Evolutionary conservation across 2,329 filamentous ascomycete species (phyloP).

Genomic region (Fusarium austroafricanum): DNA sequence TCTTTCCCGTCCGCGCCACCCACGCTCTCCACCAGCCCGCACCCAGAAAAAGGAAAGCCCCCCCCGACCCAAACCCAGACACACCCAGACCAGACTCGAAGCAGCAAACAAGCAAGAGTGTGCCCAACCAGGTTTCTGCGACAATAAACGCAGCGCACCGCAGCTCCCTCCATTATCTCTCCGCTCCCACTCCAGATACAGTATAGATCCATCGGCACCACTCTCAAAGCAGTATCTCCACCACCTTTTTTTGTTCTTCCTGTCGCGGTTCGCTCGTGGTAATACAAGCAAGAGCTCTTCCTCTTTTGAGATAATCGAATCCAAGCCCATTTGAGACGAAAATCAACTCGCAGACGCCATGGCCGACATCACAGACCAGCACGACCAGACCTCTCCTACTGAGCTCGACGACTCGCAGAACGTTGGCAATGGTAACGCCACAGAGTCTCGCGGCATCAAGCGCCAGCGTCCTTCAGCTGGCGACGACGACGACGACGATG

Average conservation of each 20-base stretch:
- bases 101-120: slow-evolving; percentile 50
- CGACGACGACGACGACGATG: slow-evolving; percentile 97
- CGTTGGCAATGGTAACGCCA: slow-evolving; percentile 78
- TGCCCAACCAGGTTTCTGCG: slow-evolving; percentile 67
- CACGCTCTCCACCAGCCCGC: slow-evolving; percentile 43
- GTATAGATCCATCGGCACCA: slow-evolving; percentile 74
- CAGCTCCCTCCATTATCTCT: slow-evolving; percentile 56
- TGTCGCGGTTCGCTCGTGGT: slow-evolving; percentile 49
- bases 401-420: slow-evolving; percentile 79
- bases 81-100: slow-evolving; percentile 53
- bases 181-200: slow-evolving; percentile 70
- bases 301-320: slow-evolving; percentile 42
- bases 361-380: slow-evolving; percentile 84
- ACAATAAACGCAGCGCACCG: slow-evolving; percentile 60
- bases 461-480: slow-evolving; percentile 83
- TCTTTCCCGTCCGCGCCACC: slow-evolving; percentile 53
- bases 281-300: slow-evolving; percentile 50
- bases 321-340: slow-evolving; percentile 41
- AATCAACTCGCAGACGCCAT: slow-evolving; percentile 57
- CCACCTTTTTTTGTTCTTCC: slow-evolving; percentile 64
- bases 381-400: slow-evolving; percentile 79
- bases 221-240: slow-evolving; percentile 74
- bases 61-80: slow-evolving; percentile 41
- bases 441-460: slow-evolving; percentile 87
- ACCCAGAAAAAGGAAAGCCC: slow-evolving; percentile 43